Evolutionary conservation across 2,329 filamentous ascomycete species (phyloP).

Genomic region (Aspergillus uvarum): DNA sequence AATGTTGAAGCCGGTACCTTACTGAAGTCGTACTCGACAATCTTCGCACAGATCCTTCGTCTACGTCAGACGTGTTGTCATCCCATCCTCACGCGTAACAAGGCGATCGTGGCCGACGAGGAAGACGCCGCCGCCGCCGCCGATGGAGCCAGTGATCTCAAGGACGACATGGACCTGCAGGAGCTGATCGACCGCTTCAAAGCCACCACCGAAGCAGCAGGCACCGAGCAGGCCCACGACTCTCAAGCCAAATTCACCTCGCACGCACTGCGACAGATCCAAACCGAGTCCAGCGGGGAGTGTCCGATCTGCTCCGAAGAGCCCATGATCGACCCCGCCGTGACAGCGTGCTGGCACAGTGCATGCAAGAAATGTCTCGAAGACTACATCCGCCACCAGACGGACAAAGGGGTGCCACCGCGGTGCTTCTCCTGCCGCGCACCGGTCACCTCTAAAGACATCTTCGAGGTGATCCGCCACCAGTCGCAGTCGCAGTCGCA

Average conservation of each 20-base stretch:
- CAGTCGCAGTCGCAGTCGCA: conserved; percentile 34
- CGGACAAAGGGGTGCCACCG: conserved; percentile 70
- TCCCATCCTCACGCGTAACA: conserved; percentile 82
- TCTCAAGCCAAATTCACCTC: conserved; percentile 75
- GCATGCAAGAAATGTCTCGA: conserved; percentile 93
- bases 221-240: conserved; percentile 46
- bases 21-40: conserved; percentile 93
- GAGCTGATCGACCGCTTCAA: conserved; percentile 83
- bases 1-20: conserved; percentile 91
- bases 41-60: conserved; percentile 93
- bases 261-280: conserved; percentile 85
- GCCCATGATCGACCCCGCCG: conserved; percentile 89
- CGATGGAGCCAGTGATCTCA: conserved; percentile 76
- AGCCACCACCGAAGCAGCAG: conserved; percentile 61
- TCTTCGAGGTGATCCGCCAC: conserved; percentile 89
- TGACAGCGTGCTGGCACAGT: conserved; percentile 96
- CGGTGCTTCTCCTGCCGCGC: conserved; percentile 90
- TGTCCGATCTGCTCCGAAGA: conserved; percentile 95
- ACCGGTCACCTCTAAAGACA: conserved; percentile 74
- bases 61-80: conserved; percentile 94
- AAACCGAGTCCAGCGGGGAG: conserved; percentile 82
- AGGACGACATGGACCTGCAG: conserved; percentile 94
- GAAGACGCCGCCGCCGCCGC: conserved; percentile 75
- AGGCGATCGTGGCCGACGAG: conserved; percentile 81
- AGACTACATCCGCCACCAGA: conserved; percentile 84